These are phyloP conservation scores for Tuctoria greenei DNA, from an alignment of 176 grass and related monocot species.

Conservation along the genomic window DNA sequence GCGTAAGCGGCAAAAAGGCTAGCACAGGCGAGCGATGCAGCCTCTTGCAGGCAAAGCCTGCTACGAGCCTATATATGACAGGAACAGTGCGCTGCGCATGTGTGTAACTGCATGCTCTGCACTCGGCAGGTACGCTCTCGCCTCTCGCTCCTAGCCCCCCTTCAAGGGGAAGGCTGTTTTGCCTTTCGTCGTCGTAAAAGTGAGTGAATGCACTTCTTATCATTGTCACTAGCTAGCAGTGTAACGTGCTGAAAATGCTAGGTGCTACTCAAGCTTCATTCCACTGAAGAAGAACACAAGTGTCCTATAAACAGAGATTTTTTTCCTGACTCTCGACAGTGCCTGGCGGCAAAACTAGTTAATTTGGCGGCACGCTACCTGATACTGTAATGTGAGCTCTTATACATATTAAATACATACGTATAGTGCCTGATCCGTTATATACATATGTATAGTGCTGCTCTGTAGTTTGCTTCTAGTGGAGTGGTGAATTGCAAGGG, in stretches of 20 bases:
- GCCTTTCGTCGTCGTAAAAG: slow-evolving; percentile 8
- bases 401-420: no score
- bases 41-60: neutral
- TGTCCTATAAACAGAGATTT: no score
- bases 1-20: slow-evolving; percentile 67
- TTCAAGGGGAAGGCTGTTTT: slow-evolving; percentile 27
- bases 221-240: neutral
- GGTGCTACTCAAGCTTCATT: neutral
- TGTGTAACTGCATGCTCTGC: neutral
- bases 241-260: slow-evolving; percentile 4
- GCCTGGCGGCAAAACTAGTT: neutral
- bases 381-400: neutral
- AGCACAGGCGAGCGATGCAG: neutral
- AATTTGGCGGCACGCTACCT: slow-evolving; percentile 29
- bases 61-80: slow-evolving; percentile 1
- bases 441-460: no score
- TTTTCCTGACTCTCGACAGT: neutral
- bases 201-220: neutral
- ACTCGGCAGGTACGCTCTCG: no score
- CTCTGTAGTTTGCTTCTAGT: neutral
- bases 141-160: neutral
- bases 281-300: neutral
- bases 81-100: slow-evolving; percentile 24
- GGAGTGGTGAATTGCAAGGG: slow-evolving; percentile 34
- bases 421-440: no score